Evolutionary conservation across 2,329 filamentous ascomycete species (phyloP), one percentile per base, ranked within the genome.

Genomic region (Pestalotiopsis sp.): DNA sequence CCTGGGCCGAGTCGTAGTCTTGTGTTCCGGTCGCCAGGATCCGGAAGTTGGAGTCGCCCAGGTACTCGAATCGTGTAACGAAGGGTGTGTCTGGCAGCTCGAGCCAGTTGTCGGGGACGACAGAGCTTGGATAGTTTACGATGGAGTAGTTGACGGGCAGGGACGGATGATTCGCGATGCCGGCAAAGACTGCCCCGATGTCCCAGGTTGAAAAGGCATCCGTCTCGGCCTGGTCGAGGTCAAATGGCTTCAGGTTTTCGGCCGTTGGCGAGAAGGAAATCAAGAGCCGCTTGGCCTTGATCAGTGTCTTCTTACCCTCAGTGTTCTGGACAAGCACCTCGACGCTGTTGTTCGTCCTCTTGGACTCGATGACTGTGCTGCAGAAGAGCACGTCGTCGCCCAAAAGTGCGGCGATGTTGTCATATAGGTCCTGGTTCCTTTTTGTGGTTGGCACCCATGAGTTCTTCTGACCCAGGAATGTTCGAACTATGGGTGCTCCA

Each of bases 401-500:
- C 1, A 85, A 74, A 31, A 78, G 73, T 1, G 66, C 49, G 12
- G 76, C 74, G 14, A 83, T 79, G 4, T 74, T 76, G 58, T 80
- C 78, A 68, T 83, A 85, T 1, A 85, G 67, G 17, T 81, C 78
- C 64, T 81, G 80, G 71, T 83, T 81, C 39, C 77, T 75, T 59
- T 76, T 73, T 6, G 80, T 81, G 0, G 69, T 71, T 1, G 81
- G 78, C 2, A 78, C 75, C 20, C 78, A 80, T 4, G 75, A 73
- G 7, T 76, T 69, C 38, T 75, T 73, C 3, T 69, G 71, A 9
- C 74, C 77, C 55, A 76, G 72, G 23, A 83, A 74, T 2, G 75
- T 76, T 17, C 77, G 73, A 1, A 78, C 73, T 70, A 83, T 80
- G n/a, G 73, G 76, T 11, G 74, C 75, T 4, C 79, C 79, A 63